Percentiles rank a stretch among this genome's conserved stretches.
phyloP scores from a whole-genome alignment of 129 eudicot genomes.

The Glebionis coronaria region DNA sequence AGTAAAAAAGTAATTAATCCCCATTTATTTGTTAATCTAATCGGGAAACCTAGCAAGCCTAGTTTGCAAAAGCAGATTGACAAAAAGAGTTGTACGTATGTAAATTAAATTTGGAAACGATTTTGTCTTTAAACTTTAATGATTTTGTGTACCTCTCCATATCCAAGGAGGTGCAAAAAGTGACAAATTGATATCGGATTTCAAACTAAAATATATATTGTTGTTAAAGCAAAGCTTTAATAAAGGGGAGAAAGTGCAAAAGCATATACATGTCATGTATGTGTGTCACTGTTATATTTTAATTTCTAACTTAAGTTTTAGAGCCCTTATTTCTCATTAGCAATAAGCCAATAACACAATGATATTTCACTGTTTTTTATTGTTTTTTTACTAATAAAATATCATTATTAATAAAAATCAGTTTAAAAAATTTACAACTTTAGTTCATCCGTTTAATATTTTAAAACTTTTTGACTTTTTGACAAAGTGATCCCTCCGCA shows the following conservation, averaged over 20 bases:
- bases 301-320: too few relatives aligned
- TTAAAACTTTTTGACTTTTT: too few relatives aligned
- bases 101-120: conserved; percentile 18
- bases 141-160: conserved; percentile 29
- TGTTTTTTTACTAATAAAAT: too few relatives aligned
- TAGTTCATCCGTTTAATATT: too few relatives aligned
- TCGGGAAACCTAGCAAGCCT: conserved; percentile 21
- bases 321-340: too few relatives aligned
- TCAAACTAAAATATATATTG: conserved; percentile 27
- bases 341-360: too few relatives aligned
- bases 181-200: conserved; percentile 22
- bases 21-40: background rate
- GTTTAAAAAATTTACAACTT: too few relatives aligned
- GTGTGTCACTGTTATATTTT: conserved; percentile 8
- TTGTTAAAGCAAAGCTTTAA: conserved; percentile 34
- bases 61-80: background rate
- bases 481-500: too few relatives aligned
- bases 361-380: too few relatives aligned
- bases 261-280: conserved; percentile 9
- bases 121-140: conserved; percentile 32
- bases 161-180: conserved; percentile 31
- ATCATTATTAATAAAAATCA: too few relatives aligned
- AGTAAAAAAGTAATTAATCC: too few relatives aligned
- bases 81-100: background rate
- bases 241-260: conserved; percentile 21